These are phyloP conservation scores for Schizonepeta tenuifolia DNA, from an alignment of 257 asterid species.

Conservation along the genomic window DNA sequence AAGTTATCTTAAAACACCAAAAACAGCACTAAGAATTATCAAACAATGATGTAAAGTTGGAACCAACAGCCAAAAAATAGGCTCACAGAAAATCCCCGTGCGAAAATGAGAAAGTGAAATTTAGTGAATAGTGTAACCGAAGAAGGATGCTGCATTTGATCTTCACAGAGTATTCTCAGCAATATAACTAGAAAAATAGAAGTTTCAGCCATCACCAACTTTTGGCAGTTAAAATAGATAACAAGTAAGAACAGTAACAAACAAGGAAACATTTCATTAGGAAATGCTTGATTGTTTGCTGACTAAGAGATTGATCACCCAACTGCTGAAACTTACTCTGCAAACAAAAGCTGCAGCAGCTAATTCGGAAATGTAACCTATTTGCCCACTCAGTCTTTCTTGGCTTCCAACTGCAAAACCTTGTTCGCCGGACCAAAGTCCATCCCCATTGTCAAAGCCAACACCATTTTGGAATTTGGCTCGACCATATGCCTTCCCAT, in stretches of 20 bases:
- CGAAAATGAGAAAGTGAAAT: neutral
- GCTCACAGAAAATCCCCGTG: neutral
- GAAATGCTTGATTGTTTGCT: neutral
- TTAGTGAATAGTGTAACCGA: slow-evolving; percentile 7
- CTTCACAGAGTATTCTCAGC: slow-evolving; percentile 13
- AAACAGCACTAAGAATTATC: neutral
- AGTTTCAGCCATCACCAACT: slow-evolving; percentile 23
- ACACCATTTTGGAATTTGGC: slow-evolving; percentile 83
- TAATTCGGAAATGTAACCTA: slow-evolving; percentile 82
- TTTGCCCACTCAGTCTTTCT: slow-evolving; percentile 72
- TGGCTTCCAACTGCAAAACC: slow-evolving; percentile 94
- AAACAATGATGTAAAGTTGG: neutral
- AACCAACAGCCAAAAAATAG: neutral
- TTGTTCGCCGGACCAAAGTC: slow-evolving; percentile 82
- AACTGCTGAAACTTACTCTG: slow-evolving; percentile 56
- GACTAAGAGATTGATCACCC: slow-evolving; percentile 12
- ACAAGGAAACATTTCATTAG: neutral
- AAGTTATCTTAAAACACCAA: slow-evolving; percentile 13
- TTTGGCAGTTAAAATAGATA: slow-evolving; percentile 12
- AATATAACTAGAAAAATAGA: slow-evolving; percentile 7
- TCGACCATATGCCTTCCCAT: slow-evolving; percentile 48
- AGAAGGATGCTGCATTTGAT: neutral
- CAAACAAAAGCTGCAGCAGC: slow-evolving; percentile 98
- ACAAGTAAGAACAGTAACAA: neutral
- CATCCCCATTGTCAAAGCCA: slow-evolving; percentile 85